Conservation (phyloP, 2,329 filamentous ascomycete genomes). For the Ceratocystis cacaofunesta region DNA sequence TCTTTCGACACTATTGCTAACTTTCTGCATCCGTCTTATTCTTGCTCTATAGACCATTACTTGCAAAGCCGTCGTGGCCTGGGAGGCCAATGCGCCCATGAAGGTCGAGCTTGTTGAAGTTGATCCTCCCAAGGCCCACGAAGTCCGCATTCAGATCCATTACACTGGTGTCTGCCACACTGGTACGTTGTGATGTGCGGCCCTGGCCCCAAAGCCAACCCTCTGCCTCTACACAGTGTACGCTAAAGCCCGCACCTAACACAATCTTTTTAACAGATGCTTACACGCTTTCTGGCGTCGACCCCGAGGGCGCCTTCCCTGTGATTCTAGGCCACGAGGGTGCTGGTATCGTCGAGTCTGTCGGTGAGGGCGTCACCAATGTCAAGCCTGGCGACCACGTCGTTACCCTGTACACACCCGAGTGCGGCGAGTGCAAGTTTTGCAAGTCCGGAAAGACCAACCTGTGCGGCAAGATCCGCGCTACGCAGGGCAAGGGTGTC, state of each 20-base stretch:
- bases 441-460: conserved; percentile 99
- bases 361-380: conserved; percentile 86
- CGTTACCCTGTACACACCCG: conserved; percentile 81
- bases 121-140: conserved; percentile 70
- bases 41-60: conserved; percentile 57
- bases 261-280: conserved; percentile 44
- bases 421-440: conserved; percentile 98
- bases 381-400: conserved; percentile 92
- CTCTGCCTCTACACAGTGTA: background rate
- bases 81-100: conserved; percentile 86
- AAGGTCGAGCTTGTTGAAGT: conserved; percentile 88
- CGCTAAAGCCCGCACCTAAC: background rate
- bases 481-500: conserved; percentile 85
- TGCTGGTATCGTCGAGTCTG: conserved; percentile 80
- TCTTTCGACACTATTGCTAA: background rate
- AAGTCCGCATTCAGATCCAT: conserved; percentile 93
- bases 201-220: background rate
- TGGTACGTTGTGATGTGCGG: conserved; percentile 35
- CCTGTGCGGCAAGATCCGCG: conserved; percentile 95
- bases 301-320: conserved; percentile 88
- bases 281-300: conserved; percentile 90
- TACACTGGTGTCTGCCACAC: conserved; percentile 99
- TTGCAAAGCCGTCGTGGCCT: conserved; percentile 94
- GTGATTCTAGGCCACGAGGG: conserved; percentile 82
- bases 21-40: background rate